Evolutionary conservation across 2,329 filamentous ascomycete species (phyloP).

Genomic region (Fusarium sulawesiense): DNA sequence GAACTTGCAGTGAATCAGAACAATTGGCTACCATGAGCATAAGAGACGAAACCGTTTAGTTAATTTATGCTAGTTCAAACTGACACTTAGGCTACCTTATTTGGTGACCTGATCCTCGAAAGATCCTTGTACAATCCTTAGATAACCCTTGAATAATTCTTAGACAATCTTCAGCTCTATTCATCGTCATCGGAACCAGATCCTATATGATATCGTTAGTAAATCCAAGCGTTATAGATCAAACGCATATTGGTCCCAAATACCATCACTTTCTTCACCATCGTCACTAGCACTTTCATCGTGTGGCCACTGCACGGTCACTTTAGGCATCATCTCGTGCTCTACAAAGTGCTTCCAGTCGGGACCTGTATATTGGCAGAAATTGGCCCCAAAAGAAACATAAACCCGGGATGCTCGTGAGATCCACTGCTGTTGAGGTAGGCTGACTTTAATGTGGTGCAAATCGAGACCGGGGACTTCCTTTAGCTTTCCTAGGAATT

Average conservation of each 20-base stretch:
- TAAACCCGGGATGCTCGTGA: slow-evolving; percentile 10
- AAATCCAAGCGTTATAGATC: slow-evolving; percentile 35
- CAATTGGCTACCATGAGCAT: too few relatives aligned
- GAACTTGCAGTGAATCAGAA: too few relatives aligned
- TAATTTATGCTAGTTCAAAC: neutral
- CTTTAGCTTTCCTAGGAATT: slow-evolving; percentile 52
- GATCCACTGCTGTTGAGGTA: slow-evolving; percentile 45
- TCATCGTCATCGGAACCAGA: slow-evolving; percentile 8
- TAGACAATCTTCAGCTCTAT: neutral
- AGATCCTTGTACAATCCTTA: too few relatives aligned
- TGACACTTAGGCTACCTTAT: neutral
- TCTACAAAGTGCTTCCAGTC: slow-evolving; percentile 53
- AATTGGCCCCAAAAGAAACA: slow-evolving; percentile 24
- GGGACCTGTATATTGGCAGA: slow-evolving; percentile 49
- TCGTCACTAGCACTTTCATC: slow-evolving; percentile 33
- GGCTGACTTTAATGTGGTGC: slow-evolving; percentile 48
- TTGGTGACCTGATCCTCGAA: neutral
- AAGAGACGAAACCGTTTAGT: neutral
- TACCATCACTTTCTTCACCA: slow-evolving; percentile 40
- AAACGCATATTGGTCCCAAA: slow-evolving; percentile 47
- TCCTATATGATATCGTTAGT: slow-evolving; percentile 34
- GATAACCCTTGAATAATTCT: neutral
- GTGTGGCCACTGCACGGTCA: slow-evolving; percentile 23
- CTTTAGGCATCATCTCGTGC: slow-evolving; percentile 41
- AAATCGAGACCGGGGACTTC: slow-evolving; percentile 50